Base-by-base conservation (phyloP, 129 eudicot genomes). In the Scalesia atractyloides region DNA sequence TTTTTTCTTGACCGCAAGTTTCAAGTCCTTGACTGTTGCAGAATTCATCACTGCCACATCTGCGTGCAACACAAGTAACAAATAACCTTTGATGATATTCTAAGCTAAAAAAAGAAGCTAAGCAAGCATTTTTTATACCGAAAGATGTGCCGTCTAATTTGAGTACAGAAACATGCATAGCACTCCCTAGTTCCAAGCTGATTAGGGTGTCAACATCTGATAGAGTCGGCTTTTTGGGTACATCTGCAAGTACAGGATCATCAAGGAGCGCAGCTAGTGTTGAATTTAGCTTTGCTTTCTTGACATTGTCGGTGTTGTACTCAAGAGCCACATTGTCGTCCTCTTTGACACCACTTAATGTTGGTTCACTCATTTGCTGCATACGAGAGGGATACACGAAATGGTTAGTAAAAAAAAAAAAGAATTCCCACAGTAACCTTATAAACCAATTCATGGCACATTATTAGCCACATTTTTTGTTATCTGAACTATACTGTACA, bases 121-220 rank as follows among this genome's bases (percentile, higher is more conserved):
- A 73, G 22, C 36, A 69, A 33, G 50, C 8, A 30, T 41, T 7
- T 7, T n/a, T 52, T 64, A 43, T 87, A 94, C 97, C 98, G 16
- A 94, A 81, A 41, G 91, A 76, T 34, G 89, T 85, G 52, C 67
- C 37, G 43, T 94, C 97, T 80, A 87, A 61, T 72, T 94, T 94
- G 48, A 86, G 82, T 57, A 90, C 79, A 56, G 89, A 78, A 69
- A 90, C 77, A 59, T 96, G 89, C 98, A 94, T 94, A 59, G 97
- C 98, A 51, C 97, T 94, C 61, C 98, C 97, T 17, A 94, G 98
- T 76, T 94, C 97, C 79, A 84, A 78, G 82, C 86, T 90, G 74
- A 94, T 94, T 73, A 90, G 96, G 48, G 93, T 94, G 80, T 94
- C 96, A 3, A 94, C 98, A 33, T 90, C 93, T 15, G 97, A 81